Base-by-base conservation (phyloP, 2,329 filamentous ascomycete genomes). In the Lecanicillium sp. region DNA sequence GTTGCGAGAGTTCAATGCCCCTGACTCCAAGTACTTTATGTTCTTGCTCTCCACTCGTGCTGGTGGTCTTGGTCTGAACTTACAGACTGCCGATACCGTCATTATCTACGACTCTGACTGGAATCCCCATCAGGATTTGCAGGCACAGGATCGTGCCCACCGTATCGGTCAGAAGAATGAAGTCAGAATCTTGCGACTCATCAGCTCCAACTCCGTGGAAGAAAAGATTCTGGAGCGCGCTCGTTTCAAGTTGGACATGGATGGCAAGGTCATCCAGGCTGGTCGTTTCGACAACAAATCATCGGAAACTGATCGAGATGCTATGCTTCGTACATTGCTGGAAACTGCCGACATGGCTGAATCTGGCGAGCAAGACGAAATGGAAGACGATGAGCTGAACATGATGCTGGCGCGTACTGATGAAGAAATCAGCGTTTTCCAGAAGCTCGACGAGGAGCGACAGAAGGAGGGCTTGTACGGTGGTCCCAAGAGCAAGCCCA, bases 101-200 rank as follows among this genome's bases (percentile, higher is more conserved):
- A 96, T 98, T 68, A 98, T 98, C 62, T 98, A 96, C 69, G 93
- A 98, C 63, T 98, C 93, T 0, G 93, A 98, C 72, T 98, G 93
- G 93, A 98, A 98, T 67, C 93, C 93, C 63, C 91, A 97, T 65
- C 93, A 98, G 68, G 93, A 98, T 86, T 74, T 98, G 68, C 93
- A 98, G 67, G 93, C 93, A 12, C 93, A 98, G 65, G 93, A 98
- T 85, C 93, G 93, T 84, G 93, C 93, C 39, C 93, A 98, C 82
- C 91, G 93, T 86, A 98, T 98, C 57, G 93, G 93, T 53, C 93
- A 98, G 68, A 98, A 98, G 83, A 98, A 98, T 60, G 93, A 98
- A 68, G 93, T 98, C 49, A 87, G 93, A 59, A 98, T 98, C 65
- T 72, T 98, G 51, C 85, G 93, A 67, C 77, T 98, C 37, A 97